Percentiles rank a stretch among this genome's conserved stretches.
Evolutionary conservation across 129 eudicot species (phyloP).

Genomic region (Smallanthus sonchifolius): DNA sequence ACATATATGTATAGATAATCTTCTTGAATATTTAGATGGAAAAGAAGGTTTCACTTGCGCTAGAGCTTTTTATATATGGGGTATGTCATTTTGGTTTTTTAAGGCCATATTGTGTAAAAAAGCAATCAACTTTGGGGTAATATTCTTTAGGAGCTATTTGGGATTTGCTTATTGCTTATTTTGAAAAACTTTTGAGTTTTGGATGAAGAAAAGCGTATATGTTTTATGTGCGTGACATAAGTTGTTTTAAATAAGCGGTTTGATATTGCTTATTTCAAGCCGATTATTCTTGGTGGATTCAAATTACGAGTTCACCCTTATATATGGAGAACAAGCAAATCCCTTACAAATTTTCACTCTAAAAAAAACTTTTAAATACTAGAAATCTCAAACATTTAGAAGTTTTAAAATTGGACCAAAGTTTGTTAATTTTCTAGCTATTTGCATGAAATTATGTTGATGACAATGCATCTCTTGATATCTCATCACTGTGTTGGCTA

Average conservation of each 20-base stretch:
- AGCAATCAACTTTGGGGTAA: background rate
- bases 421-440: background rate
- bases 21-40: slow-evolving; percentile 51
- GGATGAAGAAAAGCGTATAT: background rate
- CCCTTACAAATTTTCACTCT: background rate
- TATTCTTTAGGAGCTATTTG: background rate
- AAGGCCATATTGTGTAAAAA: background rate
- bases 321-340: background rate
- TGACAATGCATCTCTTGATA: too few relatives aligned
- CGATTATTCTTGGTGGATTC: background rate
- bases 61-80: slow-evolving; percentile 93
- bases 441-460: background rate
- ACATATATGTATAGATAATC: slow-evolving; percentile 79
- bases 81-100: slow-evolving; percentile 25
- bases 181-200: background rate
- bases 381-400: background rate
- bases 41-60: slow-evolving; percentile 50
- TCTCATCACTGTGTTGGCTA: too few relatives aligned
- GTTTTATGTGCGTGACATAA: background rate
- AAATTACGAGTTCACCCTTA: background rate
- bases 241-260: background rate
- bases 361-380: too few relatives aligned
- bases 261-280: background rate
- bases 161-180: background rate
- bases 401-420: background rate